Evolutionary conservation across 2,329 filamentous ascomycete species (phyloP).

Genomic region (Aureobasidium leucospermi): DNA sequence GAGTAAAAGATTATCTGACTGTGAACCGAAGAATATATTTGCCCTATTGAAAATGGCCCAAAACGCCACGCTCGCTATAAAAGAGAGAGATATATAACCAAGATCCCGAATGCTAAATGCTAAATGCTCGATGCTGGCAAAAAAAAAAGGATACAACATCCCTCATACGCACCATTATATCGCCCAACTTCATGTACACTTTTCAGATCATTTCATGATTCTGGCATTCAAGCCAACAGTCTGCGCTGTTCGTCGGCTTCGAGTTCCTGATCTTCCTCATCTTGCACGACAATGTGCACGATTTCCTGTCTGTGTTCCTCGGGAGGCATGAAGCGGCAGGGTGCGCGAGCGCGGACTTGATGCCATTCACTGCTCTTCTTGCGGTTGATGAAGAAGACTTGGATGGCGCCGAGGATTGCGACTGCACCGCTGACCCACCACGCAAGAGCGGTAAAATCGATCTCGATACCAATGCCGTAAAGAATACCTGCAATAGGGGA

Average conservation of each 20-base stretch:
- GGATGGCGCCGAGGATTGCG: slow-evolving; percentile 48
- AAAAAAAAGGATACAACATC: background rate
- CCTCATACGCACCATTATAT: background rate
- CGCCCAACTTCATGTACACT: background rate
- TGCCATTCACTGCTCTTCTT: slow-evolving; percentile 36
- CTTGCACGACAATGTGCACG: slow-evolving; percentile 19
- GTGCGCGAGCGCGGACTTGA: slow-evolving; percentile 19
- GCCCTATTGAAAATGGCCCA: no score
- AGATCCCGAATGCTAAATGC: background rate
- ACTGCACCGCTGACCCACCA: slow-evolving; percentile 55
- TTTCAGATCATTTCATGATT: background rate
- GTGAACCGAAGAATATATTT: no score
- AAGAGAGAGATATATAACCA: background rate
- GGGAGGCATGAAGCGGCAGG: slow-evolving; percentile 24
- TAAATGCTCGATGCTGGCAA: background rate
- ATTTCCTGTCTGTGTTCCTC: slow-evolving; percentile 17
- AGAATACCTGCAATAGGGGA: slow-evolving; percentile 61
- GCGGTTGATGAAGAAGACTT: slow-evolving; percentile 49
- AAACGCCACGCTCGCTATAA: slow-evolving; percentile 5
- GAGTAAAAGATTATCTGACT: no score
- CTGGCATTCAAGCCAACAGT: background rate
- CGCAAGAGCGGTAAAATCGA: slow-evolving; percentile 53
- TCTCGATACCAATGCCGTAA: slow-evolving; percentile 53
- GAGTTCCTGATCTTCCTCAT: slow-evolving; percentile 10
- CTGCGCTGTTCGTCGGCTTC: background rate